Base-by-base conservation (phyloP, 495 filamentous ascomycete species). In the Corynascus novoguineensis region DNA sequence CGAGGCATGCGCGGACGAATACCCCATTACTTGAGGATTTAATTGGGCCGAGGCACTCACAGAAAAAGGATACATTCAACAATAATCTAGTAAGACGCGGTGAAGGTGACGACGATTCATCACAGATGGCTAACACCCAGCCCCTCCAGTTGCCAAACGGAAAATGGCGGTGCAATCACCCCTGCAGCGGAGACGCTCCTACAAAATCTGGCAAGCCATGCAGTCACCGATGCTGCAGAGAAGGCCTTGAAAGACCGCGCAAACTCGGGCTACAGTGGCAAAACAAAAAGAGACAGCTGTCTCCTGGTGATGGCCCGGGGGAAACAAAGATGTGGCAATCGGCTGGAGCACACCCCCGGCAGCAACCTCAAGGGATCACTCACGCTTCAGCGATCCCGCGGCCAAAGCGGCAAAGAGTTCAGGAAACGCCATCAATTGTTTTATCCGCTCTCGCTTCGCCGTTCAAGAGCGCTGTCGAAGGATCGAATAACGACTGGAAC, bases 81-180 rank as follows among this genome's bases (percentile, higher is more conserved):
- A 21, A 45, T 1, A 21, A 54, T 10, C 19, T 51, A 22, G 57
- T 51, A 19, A 60, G 54, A 8, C 24, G 56, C 17, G 53, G 37
- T 1, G 19, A 59, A 27, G n/a, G 25, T 41, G 27, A 57, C 10
- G 48, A 62, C 50, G 64, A 68, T 44, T 60, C 57, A 19, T 57
- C 62, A 47, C 53, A 65, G 50, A 52, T 58, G 0, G 44, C 53
- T 12, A 59, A 65, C n/a, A 55, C 66, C 19, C 77, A 78, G 35
- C 78, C 83, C 2, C 61, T 74, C 11, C 81, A 77, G 59, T 80
- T 95, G 54, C 72, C 80, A 0, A 97, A 92, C 69, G 93, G 92
- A 1, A 93, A 83, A 63, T 97, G 87, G 85, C 79, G 79, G 41
- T 97, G 92, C 72, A 90, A 91, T 55, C 92, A 98, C 63, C 75